Evolutionary conservation across 2,329 filamentous ascomycete genomes (phyloP).

Genomic region (Fusarium torreyae): DNA sequence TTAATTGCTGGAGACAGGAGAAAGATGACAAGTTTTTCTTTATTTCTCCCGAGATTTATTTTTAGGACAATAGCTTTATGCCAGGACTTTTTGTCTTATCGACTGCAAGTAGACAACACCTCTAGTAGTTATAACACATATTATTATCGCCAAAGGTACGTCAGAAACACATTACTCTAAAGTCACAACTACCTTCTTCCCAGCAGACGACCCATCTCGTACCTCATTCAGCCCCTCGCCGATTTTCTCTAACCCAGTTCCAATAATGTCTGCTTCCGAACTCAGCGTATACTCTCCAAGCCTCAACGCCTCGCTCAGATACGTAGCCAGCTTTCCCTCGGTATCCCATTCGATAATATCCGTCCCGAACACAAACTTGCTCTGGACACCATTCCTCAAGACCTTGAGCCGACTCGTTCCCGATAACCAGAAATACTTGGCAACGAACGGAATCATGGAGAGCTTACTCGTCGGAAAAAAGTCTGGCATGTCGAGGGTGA

Average conservation of each 20-base stretch:
- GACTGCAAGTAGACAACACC: no score
- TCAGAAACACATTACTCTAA: not conserved
- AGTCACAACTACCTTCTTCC: not conserved
- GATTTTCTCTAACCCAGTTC: not conserved
- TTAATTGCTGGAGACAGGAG: no score
- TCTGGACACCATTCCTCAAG: not conserved
- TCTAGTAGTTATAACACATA: no score
- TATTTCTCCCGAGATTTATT: no score
- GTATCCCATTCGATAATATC: conserved; percentile 15
- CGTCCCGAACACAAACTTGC: conserved; percentile 20
- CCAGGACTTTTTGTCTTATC: no score
- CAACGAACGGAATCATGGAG: conserved; percentile 14
- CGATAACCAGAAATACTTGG: conserved; percentile 15
- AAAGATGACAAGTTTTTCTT: no score
- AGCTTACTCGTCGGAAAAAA: not conserved
- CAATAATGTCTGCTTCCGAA: rapidly evolving
- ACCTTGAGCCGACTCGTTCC: conserved; percentile 5
- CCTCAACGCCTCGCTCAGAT: not conserved
- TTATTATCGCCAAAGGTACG: no score
- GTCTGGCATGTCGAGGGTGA: conserved; percentile 2
- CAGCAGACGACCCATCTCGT: not conserved
- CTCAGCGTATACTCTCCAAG: not conserved
- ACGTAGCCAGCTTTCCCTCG: not conserved
- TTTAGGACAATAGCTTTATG: no score
- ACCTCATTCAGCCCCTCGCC: not conserved